Conservation (phyloP, 768 basidiomycete species). For the Infundibulicybe gibba region DNA sequence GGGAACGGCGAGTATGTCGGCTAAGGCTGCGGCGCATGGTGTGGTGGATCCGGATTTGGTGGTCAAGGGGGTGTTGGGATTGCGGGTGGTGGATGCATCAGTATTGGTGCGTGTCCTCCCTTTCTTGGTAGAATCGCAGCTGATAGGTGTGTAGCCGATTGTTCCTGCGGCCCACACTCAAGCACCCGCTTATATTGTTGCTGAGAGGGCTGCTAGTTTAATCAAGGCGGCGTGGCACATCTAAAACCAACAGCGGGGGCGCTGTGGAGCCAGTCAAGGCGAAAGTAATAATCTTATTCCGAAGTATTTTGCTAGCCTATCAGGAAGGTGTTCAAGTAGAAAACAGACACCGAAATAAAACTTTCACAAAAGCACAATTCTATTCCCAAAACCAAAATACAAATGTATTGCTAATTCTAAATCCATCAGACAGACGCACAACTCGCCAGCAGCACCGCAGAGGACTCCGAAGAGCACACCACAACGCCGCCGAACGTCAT, state of each 20-base stretch:
- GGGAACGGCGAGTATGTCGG: conserved; percentile 20
- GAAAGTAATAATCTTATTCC: no score
- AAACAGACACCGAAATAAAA: no score
- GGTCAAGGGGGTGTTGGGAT: conserved; percentile 24
- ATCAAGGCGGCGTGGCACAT: conserved; percentile 5
- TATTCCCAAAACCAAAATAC: no score
- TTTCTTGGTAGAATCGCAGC: neutral
- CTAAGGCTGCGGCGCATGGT: conserved; percentile 13
- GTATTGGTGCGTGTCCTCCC: conserved; percentile 13
- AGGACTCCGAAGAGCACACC: neutral
- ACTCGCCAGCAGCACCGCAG: neutral
- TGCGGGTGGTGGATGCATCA: conserved; percentile 28
- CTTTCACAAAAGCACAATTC: no score
- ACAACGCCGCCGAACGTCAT: conserved; percentile 43
- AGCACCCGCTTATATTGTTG: conserved; percentile 11
- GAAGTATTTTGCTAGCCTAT: no score
- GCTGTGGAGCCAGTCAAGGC: no score
- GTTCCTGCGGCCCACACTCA: conserved; percentile 12
- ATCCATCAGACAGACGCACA: neutral
- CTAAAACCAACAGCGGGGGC: no score
- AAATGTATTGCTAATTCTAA: neutral
- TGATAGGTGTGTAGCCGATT: conserved; percentile 6
- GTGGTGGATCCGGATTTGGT: conserved; percentile 25
- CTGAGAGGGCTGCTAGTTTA: conserved; percentile 11
- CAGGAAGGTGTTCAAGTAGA: no score